Conservation (phyloP, 2,329 filamentous ascomycete genomes). For the Pseudogymnoascus sp. region DNA sequence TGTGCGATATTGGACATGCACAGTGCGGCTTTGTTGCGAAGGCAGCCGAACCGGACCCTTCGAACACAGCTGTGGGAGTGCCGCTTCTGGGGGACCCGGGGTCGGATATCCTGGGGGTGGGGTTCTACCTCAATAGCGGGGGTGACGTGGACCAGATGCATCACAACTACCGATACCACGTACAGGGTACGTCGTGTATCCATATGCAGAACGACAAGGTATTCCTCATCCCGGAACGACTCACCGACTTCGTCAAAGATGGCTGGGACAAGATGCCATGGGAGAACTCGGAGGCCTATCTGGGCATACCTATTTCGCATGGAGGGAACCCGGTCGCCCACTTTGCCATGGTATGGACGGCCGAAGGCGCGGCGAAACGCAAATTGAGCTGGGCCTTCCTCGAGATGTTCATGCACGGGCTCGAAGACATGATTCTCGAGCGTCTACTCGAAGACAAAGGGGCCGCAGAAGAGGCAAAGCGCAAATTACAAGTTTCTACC, state of each 20-base stretch:
- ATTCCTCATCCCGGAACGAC: constrained; percentile 54
- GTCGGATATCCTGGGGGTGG: constrained; percentile 55
- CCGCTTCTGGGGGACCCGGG: constrained; percentile 51
- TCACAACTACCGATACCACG: constrained; percentile 54
- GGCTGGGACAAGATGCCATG: constrained; percentile 51
- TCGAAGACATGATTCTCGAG: constrained; percentile 57
- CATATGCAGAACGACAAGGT: constrained; percentile 66
- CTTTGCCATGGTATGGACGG: constrained; percentile 65
- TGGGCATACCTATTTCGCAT: constrained; percentile 56
- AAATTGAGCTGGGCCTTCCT: constrained; percentile 56
- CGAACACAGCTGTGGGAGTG: constrained; percentile 49
- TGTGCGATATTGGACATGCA: constrained; percentile 52
- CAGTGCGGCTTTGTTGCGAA: constrained; percentile 64
- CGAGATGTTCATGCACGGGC: constrained; percentile 57
- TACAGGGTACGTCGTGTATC: constrained; percentile 52
- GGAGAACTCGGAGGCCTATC: constrained; percentile 55
- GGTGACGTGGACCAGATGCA: constrained; percentile 42
- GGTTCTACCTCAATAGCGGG: constrained; percentile 57
- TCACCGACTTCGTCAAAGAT: constrained; percentile 48
- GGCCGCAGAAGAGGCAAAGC: constrained; percentile 30
- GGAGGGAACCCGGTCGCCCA: constrained; percentile 59
- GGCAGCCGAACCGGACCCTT: constrained; percentile 50
- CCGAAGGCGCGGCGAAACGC: constrained; percentile 46
- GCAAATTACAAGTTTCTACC: constrained; percentile 23
- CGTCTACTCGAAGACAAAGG: constrained; percentile 45